Evolutionary conservation across 2,329 filamentous ascomycete species (phyloP).

Genomic region (Blastomyces gilchristii): DNA sequence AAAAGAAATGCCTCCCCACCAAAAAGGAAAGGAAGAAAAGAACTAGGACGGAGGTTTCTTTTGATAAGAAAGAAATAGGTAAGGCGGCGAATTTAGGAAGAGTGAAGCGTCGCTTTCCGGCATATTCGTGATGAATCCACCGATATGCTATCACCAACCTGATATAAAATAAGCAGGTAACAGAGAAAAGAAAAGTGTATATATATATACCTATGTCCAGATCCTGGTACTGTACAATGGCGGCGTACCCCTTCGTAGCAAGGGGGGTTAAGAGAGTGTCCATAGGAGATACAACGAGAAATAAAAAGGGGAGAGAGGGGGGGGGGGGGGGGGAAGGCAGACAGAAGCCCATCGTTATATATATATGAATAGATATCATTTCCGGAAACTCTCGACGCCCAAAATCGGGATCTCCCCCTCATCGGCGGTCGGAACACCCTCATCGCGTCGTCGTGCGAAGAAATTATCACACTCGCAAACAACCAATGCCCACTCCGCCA

Average conservation of each 20-base stretch:
- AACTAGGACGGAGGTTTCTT: not conserved
- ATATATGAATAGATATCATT: conserved; percentile 13
- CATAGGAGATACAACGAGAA: conserved; percentile 5
- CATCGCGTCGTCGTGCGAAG: conserved; percentile 50
- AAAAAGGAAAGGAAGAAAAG: too few relatives aligned
- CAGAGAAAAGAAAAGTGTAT: not conserved
- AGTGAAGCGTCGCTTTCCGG: too few relatives aligned
- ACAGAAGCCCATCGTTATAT: conserved; percentile 4
- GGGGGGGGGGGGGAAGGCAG: conserved; percentile 7
- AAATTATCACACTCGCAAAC: conserved; percentile 55
- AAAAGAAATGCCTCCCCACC: too few relatives aligned
- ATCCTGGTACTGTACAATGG: not conserved
- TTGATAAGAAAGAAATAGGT: not conserved
- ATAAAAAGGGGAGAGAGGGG: conserved; percentile 7
- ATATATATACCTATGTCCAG: not conserved
- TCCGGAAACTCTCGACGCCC: conserved; percentile 52
- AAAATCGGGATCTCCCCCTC: conserved; percentile 53
- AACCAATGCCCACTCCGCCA: conserved; percentile 55
- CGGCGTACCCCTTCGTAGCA: too few relatives aligned
- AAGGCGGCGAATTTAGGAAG: too few relatives aligned
- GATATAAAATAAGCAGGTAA: not conserved
- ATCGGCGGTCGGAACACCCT: conserved; percentile 49
- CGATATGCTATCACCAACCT: not conserved
- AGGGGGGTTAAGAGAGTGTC: conserved; percentile 10
- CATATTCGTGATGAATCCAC: not conserved